Conservation (phyloP, 257 asterid genomes). For the Solanum habrochaites region DNA sequence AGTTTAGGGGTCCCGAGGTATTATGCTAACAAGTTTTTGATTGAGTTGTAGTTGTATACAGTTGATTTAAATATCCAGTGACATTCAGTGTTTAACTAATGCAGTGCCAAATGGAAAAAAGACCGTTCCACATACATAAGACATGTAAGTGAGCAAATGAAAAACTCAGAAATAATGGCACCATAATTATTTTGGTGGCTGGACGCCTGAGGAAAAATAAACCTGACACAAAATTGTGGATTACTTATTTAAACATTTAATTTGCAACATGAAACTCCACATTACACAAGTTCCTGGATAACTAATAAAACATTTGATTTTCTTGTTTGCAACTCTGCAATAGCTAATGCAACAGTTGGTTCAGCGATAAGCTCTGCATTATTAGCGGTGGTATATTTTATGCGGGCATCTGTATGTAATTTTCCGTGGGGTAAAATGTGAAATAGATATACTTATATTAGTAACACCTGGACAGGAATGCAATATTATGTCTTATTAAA, state of each 20-base stretch:
- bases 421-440: neutral
- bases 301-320: neutral
- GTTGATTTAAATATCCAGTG: neutral
- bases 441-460: neutral
- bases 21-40: neutral
- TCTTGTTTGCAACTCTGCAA: neutral
- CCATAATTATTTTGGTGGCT: neutral
- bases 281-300: neutral
- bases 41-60: neutral
- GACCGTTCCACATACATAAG: neutral
- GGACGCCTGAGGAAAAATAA: neutral
- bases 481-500: neutral
- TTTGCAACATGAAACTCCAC: neutral
- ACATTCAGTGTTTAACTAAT: too few species aligned
- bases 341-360: neutral
- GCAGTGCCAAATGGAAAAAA: neutral
- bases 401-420: neutral
- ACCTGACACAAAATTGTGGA: neutral
- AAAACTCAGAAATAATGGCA: neutral
- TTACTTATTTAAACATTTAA: neutral
- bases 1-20: neutral
- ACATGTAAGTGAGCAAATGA: neutral
- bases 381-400: neutral
- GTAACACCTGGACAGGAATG: neutral
- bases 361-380: neutral